These are phyloP conservation scores for Fusarium torulosum DNA, from an alignment of 2,329 filamentous ascomycete species.

Conservation along the genomic window DNA sequence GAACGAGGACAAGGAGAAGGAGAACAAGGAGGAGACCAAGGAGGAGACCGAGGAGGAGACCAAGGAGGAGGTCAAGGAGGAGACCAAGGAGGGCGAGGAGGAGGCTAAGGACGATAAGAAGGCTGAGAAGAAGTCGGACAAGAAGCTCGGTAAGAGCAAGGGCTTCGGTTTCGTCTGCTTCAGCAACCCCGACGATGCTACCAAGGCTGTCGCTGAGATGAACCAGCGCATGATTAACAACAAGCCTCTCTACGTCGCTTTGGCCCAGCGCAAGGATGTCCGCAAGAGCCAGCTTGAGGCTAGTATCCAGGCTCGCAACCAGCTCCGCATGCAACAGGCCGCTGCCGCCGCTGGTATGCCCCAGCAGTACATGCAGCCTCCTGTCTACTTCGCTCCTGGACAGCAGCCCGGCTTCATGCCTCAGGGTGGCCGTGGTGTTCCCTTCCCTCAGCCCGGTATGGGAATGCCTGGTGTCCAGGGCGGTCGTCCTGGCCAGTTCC, in stretches of 20 bases:
- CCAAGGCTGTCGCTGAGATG: slow-evolving; percentile 99
- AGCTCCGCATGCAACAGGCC: slow-evolving; percentile 97
- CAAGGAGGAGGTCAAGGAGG: slow-evolving; percentile 60
- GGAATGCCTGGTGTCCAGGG: slow-evolving; percentile 79
- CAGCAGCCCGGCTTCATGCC: slow-evolving; percentile 79
- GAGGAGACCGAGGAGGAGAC: slow-evolving; percentile 62
- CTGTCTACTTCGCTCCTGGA: slow-evolving; percentile 91
- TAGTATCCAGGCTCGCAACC: slow-evolving; percentile 98
- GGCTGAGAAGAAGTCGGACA: slow-evolving; percentile 68
- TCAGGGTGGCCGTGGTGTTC: slow-evolving; percentile 73
- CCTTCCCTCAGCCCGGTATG: slow-evolving; percentile 74
- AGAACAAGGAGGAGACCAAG: slow-evolving; percentile 61
- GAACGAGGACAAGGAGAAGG: slow-evolving; percentile 62
- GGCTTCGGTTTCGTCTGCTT: slow-evolving; percentile 99
- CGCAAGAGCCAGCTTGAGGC: slow-evolving; percentile 99
- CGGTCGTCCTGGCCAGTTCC: slow-evolving; percentile 88
- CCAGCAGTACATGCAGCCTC: slow-evolving; percentile 86
- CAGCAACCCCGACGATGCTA: slow-evolving; percentile 98
- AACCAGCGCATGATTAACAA: slow-evolving; percentile 98
- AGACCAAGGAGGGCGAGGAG: slow-evolving; percentile 63
- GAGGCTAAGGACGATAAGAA: slow-evolving; percentile 67
- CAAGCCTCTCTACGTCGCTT: slow-evolving; percentile 97
- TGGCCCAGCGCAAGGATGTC: slow-evolving; percentile 99
- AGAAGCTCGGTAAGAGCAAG: slow-evolving; percentile 96
- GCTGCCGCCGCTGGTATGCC: slow-evolving; percentile 91